phyloP scores from a whole-genome alignment of 2,329 filamentous ascomycete genomes.

The Fusarium caatingaense region DNA sequence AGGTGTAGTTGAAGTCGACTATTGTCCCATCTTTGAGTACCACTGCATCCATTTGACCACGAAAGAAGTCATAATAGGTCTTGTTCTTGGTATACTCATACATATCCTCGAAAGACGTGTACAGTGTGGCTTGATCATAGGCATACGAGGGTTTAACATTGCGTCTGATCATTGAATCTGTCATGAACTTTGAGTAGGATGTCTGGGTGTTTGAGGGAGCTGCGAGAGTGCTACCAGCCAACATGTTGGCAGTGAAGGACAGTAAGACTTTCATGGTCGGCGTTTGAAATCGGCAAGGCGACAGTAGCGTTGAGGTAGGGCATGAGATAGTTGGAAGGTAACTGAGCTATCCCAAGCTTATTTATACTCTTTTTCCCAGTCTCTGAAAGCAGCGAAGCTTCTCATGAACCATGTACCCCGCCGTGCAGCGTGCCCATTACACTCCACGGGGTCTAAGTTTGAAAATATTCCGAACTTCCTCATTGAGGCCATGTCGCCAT shows the following conservation, averaged over 20 bases:
- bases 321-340: background rate
- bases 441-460: background rate
- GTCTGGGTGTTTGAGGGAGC: background rate
- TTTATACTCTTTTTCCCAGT: background rate
- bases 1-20: slow-evolving; percentile 57
- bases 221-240: background rate
- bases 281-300: background rate
- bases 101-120: slow-evolving; percentile 60
- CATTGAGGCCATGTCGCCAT: background rate
- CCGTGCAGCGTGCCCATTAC: background rate
- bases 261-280: background rate
- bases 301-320: background rate
- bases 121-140: slow-evolving; percentile 60
- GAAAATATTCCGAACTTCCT: background rate
- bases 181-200: slow-evolving; percentile 53
- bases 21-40: slow-evolving; percentile 58
- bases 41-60: slow-evolving; percentile 58
- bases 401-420: background rate
- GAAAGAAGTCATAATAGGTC: slow-evolving; percentile 57
- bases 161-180: slow-evolving; percentile 60
- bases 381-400: background rate
- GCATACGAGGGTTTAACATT: slow-evolving; percentile 53
- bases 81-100: slow-evolving; percentile 56
- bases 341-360: background rate
- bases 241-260: background rate